A percentile compares a stretch with the other conserved stretches of the same genome.
These are phyloP conservation scores for Aspergillus bridgeri DNA, from an alignment of 495 filamentous ascomycete genomes.

Conservation along the genomic window DNA sequence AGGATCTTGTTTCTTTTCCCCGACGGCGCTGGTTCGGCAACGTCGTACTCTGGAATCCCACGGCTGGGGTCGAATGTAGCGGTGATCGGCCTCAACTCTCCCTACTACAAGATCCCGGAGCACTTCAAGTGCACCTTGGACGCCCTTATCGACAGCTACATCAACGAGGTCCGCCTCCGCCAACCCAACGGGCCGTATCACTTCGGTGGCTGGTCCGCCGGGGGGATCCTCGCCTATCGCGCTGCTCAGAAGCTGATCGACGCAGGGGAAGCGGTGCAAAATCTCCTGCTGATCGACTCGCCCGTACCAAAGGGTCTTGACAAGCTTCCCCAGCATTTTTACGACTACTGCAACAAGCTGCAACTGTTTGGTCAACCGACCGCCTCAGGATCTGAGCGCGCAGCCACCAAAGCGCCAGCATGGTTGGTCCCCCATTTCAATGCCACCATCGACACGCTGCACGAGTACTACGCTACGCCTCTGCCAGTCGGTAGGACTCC, in stretches of 20 bases:
- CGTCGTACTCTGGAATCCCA: slow-evolving; percentile 57
- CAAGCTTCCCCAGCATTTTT: slow-evolving; percentile 25
- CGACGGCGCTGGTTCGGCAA: slow-evolving; percentile 70
- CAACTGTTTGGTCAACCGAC: slow-evolving; percentile 45
- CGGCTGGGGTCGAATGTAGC: slow-evolving; percentile 37
- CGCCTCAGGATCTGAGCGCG: slow-evolving; percentile 14
- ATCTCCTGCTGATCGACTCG: slow-evolving; percentile 37
- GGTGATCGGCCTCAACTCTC: slow-evolving; percentile 62
- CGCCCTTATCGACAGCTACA: slow-evolving; percentile 49
- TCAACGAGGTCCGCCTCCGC: slow-evolving; percentile 58
- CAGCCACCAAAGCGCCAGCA: slow-evolving; percentile 15
- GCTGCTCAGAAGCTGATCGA: slow-evolving; percentile 28
- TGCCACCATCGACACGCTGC: slow-evolving; percentile 29
- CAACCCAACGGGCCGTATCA: slow-evolving; percentile 66
- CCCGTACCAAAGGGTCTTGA: slow-evolving; percentile 27
- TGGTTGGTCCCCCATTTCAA: slow-evolving; percentile 36
- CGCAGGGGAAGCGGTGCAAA: slow-evolving; percentile 25
- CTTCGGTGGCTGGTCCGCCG: slow-evolving; percentile 56
- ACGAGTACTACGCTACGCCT: slow-evolving; percentile 27
- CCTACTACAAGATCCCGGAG: slow-evolving; percentile 56
- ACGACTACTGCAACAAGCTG: slow-evolving; percentile 37
- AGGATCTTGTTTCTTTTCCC: slow-evolving; percentile 71
- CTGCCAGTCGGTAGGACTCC: slow-evolving; percentile 13
- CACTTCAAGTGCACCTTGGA: slow-evolving; percentile 29
- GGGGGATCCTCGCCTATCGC: slow-evolving; percentile 45